phyloP scores from a whole-genome alignment of 2,329 filamentous ascomycete species.

The Trichoderma arundinaceum region DNA sequence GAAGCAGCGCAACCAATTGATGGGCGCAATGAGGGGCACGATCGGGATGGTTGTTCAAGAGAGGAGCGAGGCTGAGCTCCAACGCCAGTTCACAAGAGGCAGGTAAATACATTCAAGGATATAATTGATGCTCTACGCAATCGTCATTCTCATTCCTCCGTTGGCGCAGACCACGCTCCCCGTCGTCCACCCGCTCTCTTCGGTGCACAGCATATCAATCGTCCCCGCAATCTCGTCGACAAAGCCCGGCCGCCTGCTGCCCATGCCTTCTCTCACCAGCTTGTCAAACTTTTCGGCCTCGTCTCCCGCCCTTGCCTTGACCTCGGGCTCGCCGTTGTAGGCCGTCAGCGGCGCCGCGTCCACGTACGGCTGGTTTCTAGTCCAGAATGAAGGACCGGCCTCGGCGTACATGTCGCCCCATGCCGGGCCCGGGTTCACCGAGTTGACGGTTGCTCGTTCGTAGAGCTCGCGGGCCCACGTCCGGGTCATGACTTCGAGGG shows the following conservation, averaged over 20 bases:
- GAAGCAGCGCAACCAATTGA: conserved; percentile 3
- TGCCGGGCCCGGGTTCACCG: conserved; percentile 63
- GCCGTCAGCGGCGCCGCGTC: conserved; percentile 45
- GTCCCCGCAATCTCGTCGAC: conserved; percentile 68
- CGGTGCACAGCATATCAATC: conserved; percentile 71
- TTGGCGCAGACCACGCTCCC: conserved; percentile 75
- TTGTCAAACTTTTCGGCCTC: conserved; percentile 45
- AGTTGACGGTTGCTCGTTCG: conserved; percentile 60
- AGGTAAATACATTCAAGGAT: background rate
- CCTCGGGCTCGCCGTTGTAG: conserved; percentile 43
- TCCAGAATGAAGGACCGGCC: conserved; percentile 45
- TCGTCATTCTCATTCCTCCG: conserved; percentile 55
- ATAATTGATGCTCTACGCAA: conserved; percentile 37
- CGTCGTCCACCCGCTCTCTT: conserved; percentile 71
- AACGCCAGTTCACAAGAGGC: background rate
- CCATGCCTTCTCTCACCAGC: conserved; percentile 44
- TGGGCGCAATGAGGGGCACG: background rate
- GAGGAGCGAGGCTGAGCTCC: too few relatives aligned
- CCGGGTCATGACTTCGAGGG: conserved; percentile 64
- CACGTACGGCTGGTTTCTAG: conserved; percentile 48
- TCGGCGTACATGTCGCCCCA: conserved; percentile 58
- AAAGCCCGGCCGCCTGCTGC: conserved; percentile 44
- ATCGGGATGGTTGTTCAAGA: too few relatives aligned
- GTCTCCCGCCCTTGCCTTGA: conserved; percentile 40
- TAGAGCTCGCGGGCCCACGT: conserved; percentile 64